Base-by-base conservation (phyloP, 75 land plant genomes). In the Selaginella tamariscina region DNA sequence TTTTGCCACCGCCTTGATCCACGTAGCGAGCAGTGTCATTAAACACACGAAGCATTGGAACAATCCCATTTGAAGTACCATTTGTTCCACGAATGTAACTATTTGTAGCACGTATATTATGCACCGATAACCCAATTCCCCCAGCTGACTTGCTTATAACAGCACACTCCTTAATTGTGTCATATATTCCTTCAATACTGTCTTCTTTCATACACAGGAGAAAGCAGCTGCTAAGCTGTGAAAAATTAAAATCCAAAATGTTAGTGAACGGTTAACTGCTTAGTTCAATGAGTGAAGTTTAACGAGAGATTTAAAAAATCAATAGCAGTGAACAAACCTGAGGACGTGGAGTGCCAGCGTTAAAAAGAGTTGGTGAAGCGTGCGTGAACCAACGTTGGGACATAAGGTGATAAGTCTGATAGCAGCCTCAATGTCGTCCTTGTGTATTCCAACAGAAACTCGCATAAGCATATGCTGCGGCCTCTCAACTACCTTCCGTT, bases 1-100 rank as follows among this genome's bases (percentile, higher is more conserved):
- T 86, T 71, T 94, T 94, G 79, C 98, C 98, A 23, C 98, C 98
- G 18, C 96, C 98, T 78, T 94, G 98, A 80, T 94, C 98, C 59
- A 94, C 98, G 81, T 94, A 94, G 2, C 98, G 88, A 32, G 98
- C 96, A 65, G 98, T 94, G 33, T 94, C 96, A 80, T 94, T 94
- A 68, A 94, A 94, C 67, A 94, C 98, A 30, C 96, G 78, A 30
- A 94, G 75, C 96, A 94, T 94, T 22, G 96, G 98, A 66, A 94
- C 79, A 71, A 94, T 87, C 8, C 98, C 98, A 82, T 94, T 94
- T 23, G 98, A 94, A 39, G 98, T 87, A 21, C 98, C 96, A 80
- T 94, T 90, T 31, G 98, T 90, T 11, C 98, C 98, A 69, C 98
- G 88, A 32, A 94, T 94, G 71, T 94, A 94, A 70, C 98, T 94